phyloP scores from a whole-genome alignment of 2,329 filamentous ascomycete species.

The Arthrinium phaeospermum region DNA sequence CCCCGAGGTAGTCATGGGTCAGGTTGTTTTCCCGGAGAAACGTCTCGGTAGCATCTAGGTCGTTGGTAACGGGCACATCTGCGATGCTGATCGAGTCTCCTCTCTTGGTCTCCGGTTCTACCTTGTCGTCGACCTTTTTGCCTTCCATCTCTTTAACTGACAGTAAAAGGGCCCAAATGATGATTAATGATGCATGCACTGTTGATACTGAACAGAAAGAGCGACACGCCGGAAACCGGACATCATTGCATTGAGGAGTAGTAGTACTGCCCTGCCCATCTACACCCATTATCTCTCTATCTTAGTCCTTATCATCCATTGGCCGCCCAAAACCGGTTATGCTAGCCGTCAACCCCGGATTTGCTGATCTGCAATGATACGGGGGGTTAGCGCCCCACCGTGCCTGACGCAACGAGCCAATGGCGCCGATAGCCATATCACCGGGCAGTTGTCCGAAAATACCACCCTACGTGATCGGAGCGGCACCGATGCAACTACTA shows the following conservation, averaged over 20 bases:
- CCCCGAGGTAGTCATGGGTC: conserved; percentile 46
- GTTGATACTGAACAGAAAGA: not conserved
- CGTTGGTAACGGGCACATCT: conserved; percentile 23
- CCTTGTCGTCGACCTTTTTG: conserved; percentile 19
- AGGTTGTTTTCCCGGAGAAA: conserved; percentile 56
- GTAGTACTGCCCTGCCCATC: not conserved
- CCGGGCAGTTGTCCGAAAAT: not conserved
- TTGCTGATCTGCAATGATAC: not conserved
- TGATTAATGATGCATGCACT: not conserved
- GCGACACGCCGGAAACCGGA: not conserved
- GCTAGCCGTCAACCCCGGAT: conserved; percentile 1
- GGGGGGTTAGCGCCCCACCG: not conserved
- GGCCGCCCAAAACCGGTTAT: not conserved
- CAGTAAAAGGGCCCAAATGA: not conserved
- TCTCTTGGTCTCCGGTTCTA: conserved; percentile 5
- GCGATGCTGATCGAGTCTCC: conserved; percentile 5
- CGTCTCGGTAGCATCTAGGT: conserved; percentile 53
- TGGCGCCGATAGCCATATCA: not conserved
- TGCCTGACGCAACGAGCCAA: not conserved
- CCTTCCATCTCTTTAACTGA: not conserved
- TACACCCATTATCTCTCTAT: not conserved
- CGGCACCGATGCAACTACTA: not conserved
- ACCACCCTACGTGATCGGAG: not conserved
- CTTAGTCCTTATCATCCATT: not conserved
- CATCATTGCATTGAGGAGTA: not conserved